A percentile compares a stretch with the other conserved stretches of the same genome.
These are phyloP conservation scores for Trichoderma hamatum DNA, from an alignment of 2,329 filamentous ascomycete species.

Conservation along the genomic window DNA sequence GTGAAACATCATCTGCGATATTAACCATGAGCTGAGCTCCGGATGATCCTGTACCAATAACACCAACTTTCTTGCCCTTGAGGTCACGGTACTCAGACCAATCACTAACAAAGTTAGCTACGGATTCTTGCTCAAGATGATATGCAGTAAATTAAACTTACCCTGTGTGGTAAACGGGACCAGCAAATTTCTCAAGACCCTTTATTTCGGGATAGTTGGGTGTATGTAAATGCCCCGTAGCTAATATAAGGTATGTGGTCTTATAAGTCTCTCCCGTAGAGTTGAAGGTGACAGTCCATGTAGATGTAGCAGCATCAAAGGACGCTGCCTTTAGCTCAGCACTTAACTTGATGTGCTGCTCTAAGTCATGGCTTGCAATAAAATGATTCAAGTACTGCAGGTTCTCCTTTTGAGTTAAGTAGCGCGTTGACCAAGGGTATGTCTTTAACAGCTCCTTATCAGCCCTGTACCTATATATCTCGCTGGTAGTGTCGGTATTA, in stretches of 20 bases:
- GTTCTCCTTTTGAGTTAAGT: background rate
- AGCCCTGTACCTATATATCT: background rate
- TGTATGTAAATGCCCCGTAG: background rate
- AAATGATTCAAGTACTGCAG: background rate
- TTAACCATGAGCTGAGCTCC: background rate
- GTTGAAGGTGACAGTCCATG: background rate
- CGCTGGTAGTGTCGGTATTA: background rate
- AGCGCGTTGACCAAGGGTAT: constrained; percentile 4
- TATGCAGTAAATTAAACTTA: background rate
- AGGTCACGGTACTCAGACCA: background rate
- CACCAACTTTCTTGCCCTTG: constrained; percentile 1
- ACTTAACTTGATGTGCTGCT: background rate
- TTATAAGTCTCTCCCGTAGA: background rate
- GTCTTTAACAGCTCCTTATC: background rate
- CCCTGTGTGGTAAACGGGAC: constrained; percentile 3
- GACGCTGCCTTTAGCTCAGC: background rate
- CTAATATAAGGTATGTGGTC: background rate
- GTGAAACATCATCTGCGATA: background rate
- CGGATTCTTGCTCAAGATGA: background rate
- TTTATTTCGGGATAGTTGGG: background rate
- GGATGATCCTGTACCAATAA: background rate
- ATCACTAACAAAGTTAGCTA: background rate
- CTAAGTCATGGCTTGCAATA: background rate
- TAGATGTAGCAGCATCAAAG: background rate
- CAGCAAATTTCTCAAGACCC: background rate